Conservation (phyloP, 768 basidiomycete species). For the Boletus patriciae region DNA sequence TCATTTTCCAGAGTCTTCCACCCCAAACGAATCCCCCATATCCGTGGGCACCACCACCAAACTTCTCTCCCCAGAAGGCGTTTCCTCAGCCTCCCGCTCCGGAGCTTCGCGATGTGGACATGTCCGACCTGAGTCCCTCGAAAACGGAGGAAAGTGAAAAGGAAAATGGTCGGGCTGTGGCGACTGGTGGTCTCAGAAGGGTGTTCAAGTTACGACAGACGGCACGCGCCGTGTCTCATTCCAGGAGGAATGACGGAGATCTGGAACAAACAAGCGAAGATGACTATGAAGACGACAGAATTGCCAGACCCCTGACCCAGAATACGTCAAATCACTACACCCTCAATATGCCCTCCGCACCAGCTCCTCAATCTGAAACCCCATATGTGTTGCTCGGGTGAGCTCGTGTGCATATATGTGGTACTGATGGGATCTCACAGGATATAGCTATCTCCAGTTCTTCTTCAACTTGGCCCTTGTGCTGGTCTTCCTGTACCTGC, state of each 20-base stretch:
- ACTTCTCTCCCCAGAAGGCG: conserved; percentile 58
- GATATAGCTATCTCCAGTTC: conserved; percentile 83
- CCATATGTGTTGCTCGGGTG: conserved; percentile 89
- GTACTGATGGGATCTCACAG: conserved; percentile 18
- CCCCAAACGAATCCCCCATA: conserved; percentile 45
- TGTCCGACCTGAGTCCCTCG: conserved; percentile 69
- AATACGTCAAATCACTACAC: conserved; percentile 81
- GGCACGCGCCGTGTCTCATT: conserved; percentile 35
- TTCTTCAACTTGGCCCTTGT: conserved; percentile 89
- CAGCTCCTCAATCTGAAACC: conserved; percentile 55
- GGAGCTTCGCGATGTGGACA: conserved; percentile 70
- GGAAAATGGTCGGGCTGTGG: conserved; percentile 50
- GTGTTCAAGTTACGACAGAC: conserved; percentile 63
- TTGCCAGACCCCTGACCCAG: conserved; percentile 41
- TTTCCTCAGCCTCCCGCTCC: conserved; percentile 47
- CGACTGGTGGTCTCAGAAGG: conserved; percentile 63
- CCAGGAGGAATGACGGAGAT: conserved; percentile 26
- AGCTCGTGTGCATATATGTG: conserved; percentile 25
- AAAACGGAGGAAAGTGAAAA: conserved; percentile 43
- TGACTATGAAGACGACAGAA: conserved; percentile 50
- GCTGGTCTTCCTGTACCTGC: conserved; percentile 78
- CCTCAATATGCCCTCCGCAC: conserved; percentile 69
- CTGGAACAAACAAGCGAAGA: conserved; percentile 42
- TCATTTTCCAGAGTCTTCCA: conserved; percentile 62
- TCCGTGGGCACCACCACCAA: conserved; percentile 66